Evolutionary conservation across 2,329 filamentous ascomycete genomes (phyloP), one percentile per base, ranked within the genome.

Genomic region (Penicillium sp.): DNA sequence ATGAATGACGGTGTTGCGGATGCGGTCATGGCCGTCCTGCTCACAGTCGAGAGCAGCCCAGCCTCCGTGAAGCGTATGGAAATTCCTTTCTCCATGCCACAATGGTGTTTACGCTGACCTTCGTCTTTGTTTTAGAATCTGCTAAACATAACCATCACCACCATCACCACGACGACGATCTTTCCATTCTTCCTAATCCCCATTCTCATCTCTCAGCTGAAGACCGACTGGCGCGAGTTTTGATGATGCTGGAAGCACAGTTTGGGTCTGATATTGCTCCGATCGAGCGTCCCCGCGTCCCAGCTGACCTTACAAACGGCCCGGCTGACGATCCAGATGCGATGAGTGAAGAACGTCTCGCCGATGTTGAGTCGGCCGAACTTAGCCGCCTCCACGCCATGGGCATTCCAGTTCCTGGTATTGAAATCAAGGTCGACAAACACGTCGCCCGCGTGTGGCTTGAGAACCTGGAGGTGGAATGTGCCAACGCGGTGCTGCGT

Each of bases 1-100:
- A 83, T 96, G 59, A 98, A 97, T 64, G 93, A 98, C 60, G 87
- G 89, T 45, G 94, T 98, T 58, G 93, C 93, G n/a, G 93, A 98
- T 67, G 89, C 93, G 11, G 86, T 97, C 39, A 87, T 97, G 76
- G 89, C 89, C 1, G 88, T 96, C 2, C 76, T 98, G 8, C 81
- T 95, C 54, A 90, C 86, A 0, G 87, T 95, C 15, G 93, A 98
- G 68, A 94, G 85, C 65, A 94, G 87, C 38, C 93, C 91, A 4
- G 93, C 93, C 10, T 91, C 93, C 9, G 91, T 98, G 35, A 94
- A 93, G 69, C 86, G 88, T 86, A 75, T 68, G 77, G 69, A 50
- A 21, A 33, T 31, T 7, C 8, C n/a, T n/a, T 8, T 20, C 4
- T 11, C 21, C 18, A 8, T 30, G 9, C 6, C 27, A 10, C 19